Evolutionary conservation across 2,329 filamentous ascomycete genomes (phyloP), one percentile per base, ranked within the genome.

Genomic region (Aspergillus glaucus): DNA sequence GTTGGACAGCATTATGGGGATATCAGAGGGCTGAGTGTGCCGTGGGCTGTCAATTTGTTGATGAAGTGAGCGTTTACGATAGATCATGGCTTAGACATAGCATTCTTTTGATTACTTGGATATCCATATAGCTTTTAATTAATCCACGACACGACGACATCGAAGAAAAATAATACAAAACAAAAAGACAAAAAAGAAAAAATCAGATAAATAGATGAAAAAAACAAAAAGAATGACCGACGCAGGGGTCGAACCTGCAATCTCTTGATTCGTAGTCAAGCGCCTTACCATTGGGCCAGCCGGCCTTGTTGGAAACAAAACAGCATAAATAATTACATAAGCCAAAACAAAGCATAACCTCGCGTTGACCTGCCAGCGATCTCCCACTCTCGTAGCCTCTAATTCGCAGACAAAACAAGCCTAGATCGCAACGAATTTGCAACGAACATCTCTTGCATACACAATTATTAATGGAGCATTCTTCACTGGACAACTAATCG

Each of bases 1-100:
- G 79, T 83, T 36, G 82, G 82, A 4, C 82, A 85, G 69, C 81
- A 85, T 65, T 85, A 85, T 63, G 80, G 79, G 24, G 82, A 85
- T 68, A 60, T 85, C 59, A 75, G 82, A 60, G 80, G 79, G 21
- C 62, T 85, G 56, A 84, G 81, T 62, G 81, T 85, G n/a, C 74
- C 76, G 15, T 83, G 80, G 75, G 80, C 81, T 26, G 80, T 82
- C 45, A 74, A 74, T 51, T 69, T 83, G 62, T 64, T 84, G 58
- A 83, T 84, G 80, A 79, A 70, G 49, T 72, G 56, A 65, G 48
- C n/a, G 36, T 43, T 26, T 30, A 15, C 14, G 6, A 28, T 43
- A 43, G 4, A 42, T 22, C 6, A 24, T 42, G 7, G 6, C 21
- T 24, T 21, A 19, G n/a, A n/a, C 6, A 37, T 37, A 37, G 34